Conservation (phyloP, 306 rosid genomes). For the Casuarina equisetifolia region DNA sequence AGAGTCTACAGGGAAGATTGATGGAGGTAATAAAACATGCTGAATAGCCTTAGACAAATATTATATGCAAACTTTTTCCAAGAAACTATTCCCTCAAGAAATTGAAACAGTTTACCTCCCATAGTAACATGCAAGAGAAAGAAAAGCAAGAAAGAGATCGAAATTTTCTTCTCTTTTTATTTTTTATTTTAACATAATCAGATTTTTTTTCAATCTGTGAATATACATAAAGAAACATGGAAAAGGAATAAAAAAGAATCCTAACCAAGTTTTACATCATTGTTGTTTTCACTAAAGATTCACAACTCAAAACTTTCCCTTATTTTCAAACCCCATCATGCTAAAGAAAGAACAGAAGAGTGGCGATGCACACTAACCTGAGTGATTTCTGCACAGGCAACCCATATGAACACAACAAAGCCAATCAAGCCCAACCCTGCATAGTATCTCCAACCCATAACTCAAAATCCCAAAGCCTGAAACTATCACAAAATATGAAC, state of each 20-base stretch:
- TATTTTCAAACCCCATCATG: conserved; percentile 8
- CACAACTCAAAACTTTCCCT: neutral
- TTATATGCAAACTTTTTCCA: neutral
- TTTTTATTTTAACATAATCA: too few species aligned
- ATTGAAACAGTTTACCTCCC: neutral
- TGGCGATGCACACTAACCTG: conserved; percentile 43
- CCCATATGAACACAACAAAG: conserved; percentile 61
- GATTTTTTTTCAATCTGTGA: neutral
- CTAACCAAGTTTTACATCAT: neutral
- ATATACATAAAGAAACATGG: neutral
- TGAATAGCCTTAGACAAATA: neutral
- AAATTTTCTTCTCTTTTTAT: neutral
- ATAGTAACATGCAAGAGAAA: neutral
- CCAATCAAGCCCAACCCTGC: conserved; percentile 64
- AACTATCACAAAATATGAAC: neutral
- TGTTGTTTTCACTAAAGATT: neutral
- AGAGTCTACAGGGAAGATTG: neutral
- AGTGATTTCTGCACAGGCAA: conserved; percentile 70
- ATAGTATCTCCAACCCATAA: conserved; percentile 61
- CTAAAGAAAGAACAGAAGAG: neutral
- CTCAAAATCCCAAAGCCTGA: neutral
- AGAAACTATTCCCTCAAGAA: neutral
- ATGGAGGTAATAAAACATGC: neutral
- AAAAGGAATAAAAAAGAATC: neutral
- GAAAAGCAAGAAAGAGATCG: neutral